A percentile compares a stretch with the other conserved stretches of the same genome.
Conservation (phyloP, 73 alveolate species). For the Tetrahymena borealis region DNA sequence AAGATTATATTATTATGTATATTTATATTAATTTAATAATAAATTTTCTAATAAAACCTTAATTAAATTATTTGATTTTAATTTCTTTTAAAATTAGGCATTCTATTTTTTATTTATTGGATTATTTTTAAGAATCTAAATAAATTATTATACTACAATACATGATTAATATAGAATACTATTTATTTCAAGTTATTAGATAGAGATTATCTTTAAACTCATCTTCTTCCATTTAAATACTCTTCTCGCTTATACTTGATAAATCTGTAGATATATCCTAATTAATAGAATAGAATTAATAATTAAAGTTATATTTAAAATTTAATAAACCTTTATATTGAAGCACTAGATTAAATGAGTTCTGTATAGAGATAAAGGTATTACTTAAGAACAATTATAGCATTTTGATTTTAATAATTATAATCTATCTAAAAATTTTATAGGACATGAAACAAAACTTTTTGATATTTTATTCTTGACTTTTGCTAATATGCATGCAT, state of each 20-base stretch:
- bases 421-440: not conserved
- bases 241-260: not conserved
- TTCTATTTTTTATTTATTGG: too few relatives aligned
- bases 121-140: too few relatives aligned
- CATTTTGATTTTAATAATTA: not conserved
- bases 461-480: not conserved
- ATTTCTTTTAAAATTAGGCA: too few relatives aligned
- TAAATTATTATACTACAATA: too few relatives aligned
- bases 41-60: too few relatives aligned
- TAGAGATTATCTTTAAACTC: not conserved
- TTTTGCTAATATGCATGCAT: not conserved
- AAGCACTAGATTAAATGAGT: not conserved
- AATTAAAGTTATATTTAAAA: not conserved
- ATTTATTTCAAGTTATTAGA: not conserved
- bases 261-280: not conserved
- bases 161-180: too few relatives aligned
- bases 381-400: not conserved
- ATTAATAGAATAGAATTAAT: not conserved
- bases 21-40: too few relatives aligned
- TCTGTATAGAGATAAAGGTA: not conserved
- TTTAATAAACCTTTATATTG: not conserved
- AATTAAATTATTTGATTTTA: too few relatives aligned
- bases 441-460: not conserved
- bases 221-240: not conserved
- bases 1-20: too few relatives aligned